These are phyloP conservation scores for Aschersonia sp. DNA, from an alignment of 2,329 filamentous ascomycete genomes.

Conservation along the genomic window DNA sequence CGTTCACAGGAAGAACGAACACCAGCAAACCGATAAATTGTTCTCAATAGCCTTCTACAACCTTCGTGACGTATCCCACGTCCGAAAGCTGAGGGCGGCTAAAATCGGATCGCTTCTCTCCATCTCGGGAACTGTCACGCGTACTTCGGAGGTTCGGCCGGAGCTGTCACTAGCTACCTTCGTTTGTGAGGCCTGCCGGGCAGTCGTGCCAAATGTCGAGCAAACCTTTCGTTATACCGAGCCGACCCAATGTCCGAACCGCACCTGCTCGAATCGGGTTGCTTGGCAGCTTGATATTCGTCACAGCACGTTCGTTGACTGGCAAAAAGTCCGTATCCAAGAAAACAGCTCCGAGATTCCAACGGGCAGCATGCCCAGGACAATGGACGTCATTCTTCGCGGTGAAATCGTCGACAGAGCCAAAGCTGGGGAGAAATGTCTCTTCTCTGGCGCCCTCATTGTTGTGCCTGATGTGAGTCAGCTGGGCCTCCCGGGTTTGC, in stretches of 20 bases:
- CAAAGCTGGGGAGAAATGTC: constrained; percentile 95
- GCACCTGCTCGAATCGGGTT: constrained; percentile 70
- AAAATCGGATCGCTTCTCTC: constrained; percentile 90
- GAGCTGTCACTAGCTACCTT: constrained; percentile 90
- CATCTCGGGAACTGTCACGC: constrained; percentile 90
- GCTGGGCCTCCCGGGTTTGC: constrained; percentile 73
- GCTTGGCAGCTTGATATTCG: constrained; percentile 97
- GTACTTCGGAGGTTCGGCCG: constrained; percentile 91
- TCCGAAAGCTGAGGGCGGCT: constrained; percentile 71
- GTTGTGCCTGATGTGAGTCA: constrained; percentile 96
- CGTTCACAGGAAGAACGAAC: constrained; percentile 61
- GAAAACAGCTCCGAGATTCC: constrained; percentile 98
- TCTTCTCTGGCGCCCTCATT: constrained; percentile 91
- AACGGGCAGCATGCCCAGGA: constrained; percentile 95
- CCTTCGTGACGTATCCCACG: constrained; percentile 69
- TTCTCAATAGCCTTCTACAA: constrained; percentile 93
- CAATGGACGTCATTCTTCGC: constrained; percentile 90
- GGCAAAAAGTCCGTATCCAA: constrained; percentile 96
- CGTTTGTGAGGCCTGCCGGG: constrained; percentile 75
- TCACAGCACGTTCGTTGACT: constrained; percentile 95
- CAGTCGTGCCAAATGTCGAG: constrained; percentile 77
- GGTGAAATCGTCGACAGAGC: constrained; percentile 96
- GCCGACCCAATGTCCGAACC: constrained; percentile 86
- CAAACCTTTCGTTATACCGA: constrained; percentile 97
- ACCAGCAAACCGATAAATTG: constrained; percentile 93